A percentile compares a stretch with the other conserved stretches of the same genome.
These are phyloP conservation scores for Paecilomyces variotii DNA, from an alignment of 2,329 filamentous ascomycete genomes.

Conservation along the genomic window DNA sequence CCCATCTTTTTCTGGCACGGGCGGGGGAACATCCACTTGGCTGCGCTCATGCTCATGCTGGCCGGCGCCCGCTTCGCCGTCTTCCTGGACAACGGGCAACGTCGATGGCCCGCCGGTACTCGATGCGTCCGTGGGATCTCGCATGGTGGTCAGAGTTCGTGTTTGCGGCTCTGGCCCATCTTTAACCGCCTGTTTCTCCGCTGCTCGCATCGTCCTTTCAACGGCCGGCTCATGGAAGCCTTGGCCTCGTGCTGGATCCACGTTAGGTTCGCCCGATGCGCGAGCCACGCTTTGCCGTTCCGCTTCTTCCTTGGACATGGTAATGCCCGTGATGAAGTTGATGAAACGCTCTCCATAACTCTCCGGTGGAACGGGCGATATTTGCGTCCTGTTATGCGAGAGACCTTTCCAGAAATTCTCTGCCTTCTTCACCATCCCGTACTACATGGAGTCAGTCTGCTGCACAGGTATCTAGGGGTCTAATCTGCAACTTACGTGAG, in stretches of 20 bases:
- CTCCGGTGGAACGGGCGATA: conserved; percentile 84
- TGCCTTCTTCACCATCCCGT: conserved; percentile 86
- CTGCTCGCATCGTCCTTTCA: conserved; percentile 48
- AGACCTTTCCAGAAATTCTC: conserved; percentile 97
- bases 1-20: conserved; percentile 21
- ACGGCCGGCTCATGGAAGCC: conserved; percentile 32
- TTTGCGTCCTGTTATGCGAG: conserved; percentile 72
- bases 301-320: conserved; percentile 81
- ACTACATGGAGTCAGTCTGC: conserved; percentile 45
- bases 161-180: conserved; percentile 55
- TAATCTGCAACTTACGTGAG: conserved; percentile 61
- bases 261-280: conserved; percentile 18
- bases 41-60: conserved; percentile 40
- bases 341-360: conserved; percentile 91
- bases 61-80: conserved; percentile 57
- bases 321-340: conserved; percentile 83
- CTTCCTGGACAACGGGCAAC: conserved; percentile 83
- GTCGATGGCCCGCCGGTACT: conserved; percentile 46
- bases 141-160: conserved; percentile 50
- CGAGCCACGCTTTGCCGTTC: conserved; percentile 40
- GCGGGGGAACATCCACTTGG: conserved; percentile 16
- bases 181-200: conserved; percentile 57
- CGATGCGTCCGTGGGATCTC: conserved; percentile 50
- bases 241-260: conserved; percentile 18
- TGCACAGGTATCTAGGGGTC: conserved; percentile 1